These are phyloP conservation scores for Copromyces sp. DNA, from an alignment of 495 filamentous ascomycete species.

Conservation along the genomic window DNA sequence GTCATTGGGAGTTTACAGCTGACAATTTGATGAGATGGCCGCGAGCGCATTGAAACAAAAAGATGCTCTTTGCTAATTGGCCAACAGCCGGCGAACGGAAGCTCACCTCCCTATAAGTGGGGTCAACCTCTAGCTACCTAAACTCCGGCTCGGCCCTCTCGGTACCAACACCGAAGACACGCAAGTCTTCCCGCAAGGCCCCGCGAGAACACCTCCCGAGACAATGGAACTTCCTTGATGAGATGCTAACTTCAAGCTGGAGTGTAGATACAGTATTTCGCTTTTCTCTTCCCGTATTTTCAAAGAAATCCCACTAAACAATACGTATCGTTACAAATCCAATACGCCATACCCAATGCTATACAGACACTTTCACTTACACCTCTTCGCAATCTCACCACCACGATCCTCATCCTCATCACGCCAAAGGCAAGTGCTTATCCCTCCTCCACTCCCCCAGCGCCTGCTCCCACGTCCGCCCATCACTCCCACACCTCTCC, in stretches of 20 bases:
- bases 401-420: neutral
- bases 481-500: constrained; percentile 55
- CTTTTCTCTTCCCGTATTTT: neutral
- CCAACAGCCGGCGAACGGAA: neutral
- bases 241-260: neutral
- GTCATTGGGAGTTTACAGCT: neutral
- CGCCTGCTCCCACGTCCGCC: constrained; percentile 49
- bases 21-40: neutral
- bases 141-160: neutral
- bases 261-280: neutral
- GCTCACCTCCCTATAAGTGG: neutral
- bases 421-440: neutral
- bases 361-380: neutral
- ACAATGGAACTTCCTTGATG: neutral
- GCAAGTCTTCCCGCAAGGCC: neutral
- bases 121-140: neutral
- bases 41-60: neutral
- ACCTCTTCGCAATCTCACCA: neutral
- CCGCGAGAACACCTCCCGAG: neutral
- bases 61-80: neutral
- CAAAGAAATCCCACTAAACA: too few relatives aligned
- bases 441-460: constrained; percentile 38
- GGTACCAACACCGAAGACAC: neutral
- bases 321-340: neutral
- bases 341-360: neutral